Base-by-base conservation (phyloP, 2,329 filamentous ascomycete species). In the Fonsecaea pugnacius region DNA sequence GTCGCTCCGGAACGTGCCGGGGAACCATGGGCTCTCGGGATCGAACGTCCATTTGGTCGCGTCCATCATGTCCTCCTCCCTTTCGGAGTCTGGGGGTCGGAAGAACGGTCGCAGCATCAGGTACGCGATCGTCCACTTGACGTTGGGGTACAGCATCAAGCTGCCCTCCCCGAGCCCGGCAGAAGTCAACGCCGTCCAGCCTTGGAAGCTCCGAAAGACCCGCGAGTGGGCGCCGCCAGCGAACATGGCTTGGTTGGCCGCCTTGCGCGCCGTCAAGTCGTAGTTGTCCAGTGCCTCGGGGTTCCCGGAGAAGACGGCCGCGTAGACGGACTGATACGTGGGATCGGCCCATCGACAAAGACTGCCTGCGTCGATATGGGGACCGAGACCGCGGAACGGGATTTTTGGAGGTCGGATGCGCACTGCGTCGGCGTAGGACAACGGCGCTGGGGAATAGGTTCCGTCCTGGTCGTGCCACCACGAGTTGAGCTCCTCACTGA, bases 311-410 rank as follows among this genome's bases (percentile, higher is more conserved):
- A 78, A 77, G 58, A 81, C 75, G 7, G 70, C 57, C 16, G 69
- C 62, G 67, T 80, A 81, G 5, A 73, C 73, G 16, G 73, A 70
- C 38, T 75, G 74, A 59, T 80, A 80, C 1, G 70, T 67, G 1
- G 73, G 70, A 38, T 80, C 77, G 3, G 76, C 78, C 79, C 78
- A 81, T 14, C 79, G 77, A 60, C 73, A 76, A 32, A 81, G 71
- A 63, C 76, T 78, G 21, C 78, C 78, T 1, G 77, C 78, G 65
- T 81, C 78, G 48, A 81, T 79, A 61, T 80, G 79, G 27, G 78
- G 78, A 1, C 79, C 78, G 0, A 80, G 72, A 6, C 78, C 77
- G 8, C 74, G 73, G 64, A 80, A 81, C 0, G 70, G 67, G 33
- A 77, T 73, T 21, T 74, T 72, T 4, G 77, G 76, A 3, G 76